These are phyloP conservation scores for Gnetum montanum DNA, from an alignment of 75 land plant species.

Conservation along the genomic window DNA sequence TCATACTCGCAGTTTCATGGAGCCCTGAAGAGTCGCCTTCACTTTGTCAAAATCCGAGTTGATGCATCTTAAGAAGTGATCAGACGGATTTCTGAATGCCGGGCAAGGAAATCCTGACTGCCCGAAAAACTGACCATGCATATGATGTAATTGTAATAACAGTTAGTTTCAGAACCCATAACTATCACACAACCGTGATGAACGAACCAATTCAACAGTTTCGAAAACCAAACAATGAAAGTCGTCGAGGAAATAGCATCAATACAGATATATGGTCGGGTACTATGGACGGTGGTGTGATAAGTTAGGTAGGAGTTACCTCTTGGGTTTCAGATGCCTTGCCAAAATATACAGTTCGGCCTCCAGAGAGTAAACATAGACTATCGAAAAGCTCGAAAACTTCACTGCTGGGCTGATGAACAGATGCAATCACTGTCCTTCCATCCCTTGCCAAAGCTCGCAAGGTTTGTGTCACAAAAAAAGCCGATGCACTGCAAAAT, in stretches of 20 bases:
- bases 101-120: slow-evolving; percentile 91
- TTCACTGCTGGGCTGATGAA: slow-evolving; percentile 89
- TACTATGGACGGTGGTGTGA: neutral
- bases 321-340: slow-evolving; percentile 54
- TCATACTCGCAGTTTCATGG: slow-evolving; percentile 61
- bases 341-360: slow-evolving; percentile 74
- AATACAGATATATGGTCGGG: neutral
- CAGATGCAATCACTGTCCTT: slow-evolving; percentile 74
- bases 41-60: slow-evolving; percentile 88
- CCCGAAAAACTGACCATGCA: slow-evolving; percentile 54
- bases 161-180: neutral
- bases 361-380: slow-evolving; percentile 66
- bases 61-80: slow-evolving; percentile 75
- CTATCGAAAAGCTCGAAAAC: slow-evolving; percentile 78
- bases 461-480: slow-evolving; percentile 74
- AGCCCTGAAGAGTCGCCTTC: slow-evolving; percentile 69
- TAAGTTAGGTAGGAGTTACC: slow-evolving; percentile 9
- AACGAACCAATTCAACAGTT: neutral
- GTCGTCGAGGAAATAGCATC: neutral
- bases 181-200: neutral
- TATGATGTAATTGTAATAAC: neutral
- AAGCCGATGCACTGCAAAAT: slow-evolving; percentile 65
- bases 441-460: slow-evolving; percentile 60
- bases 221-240: neutral
- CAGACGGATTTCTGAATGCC: slow-evolving; percentile 76